phyloP scores from a whole-genome alignment of 148 eudicot genomes.

The Dysphania ambrosioides region DNA sequence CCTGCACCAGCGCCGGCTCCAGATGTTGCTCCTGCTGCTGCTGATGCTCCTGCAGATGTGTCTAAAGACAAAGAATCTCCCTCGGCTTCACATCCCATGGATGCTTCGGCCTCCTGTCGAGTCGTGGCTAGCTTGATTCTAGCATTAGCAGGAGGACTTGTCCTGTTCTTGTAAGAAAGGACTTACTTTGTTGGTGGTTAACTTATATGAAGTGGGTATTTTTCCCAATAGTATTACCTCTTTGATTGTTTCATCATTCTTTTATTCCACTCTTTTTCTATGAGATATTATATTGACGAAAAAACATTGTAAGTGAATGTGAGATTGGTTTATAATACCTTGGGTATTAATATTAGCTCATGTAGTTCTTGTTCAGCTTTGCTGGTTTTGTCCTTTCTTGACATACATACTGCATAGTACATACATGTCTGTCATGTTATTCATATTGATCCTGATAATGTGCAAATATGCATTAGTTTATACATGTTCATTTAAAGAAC shows the following conservation, averaged over 20 bases:
- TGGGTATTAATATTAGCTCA: neutral
- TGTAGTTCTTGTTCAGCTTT: neutral
- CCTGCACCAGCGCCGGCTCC: conserved; percentile 88
- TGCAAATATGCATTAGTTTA: neutral
- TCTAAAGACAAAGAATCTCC: conserved; percentile 27
- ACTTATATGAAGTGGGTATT: conserved; percentile 29
- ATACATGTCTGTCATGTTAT: neutral
- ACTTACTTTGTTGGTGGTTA: conserved; percentile 19
- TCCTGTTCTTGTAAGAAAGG: conserved; percentile 34
- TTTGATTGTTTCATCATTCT: conserved; percentile 37
- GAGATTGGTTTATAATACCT: conserved; percentile 17
- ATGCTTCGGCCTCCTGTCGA: conserved; percentile 33
- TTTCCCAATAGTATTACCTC: conserved; percentile 39
- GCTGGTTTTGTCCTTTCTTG: neutral
- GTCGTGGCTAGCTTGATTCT: conserved; percentile 36
- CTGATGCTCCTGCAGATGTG: conserved; percentile 43
- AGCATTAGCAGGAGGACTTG: conserved; percentile 37
- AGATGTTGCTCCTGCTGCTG: conserved; percentile 38
- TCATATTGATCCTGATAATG: conserved; percentile 6
- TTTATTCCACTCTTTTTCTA: neutral
- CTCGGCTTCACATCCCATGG: conserved; percentile 26
- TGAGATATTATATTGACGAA: conserved; percentile 17
- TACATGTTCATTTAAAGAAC: neutral
- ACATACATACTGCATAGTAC: no score
- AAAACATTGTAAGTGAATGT: conserved; percentile 29